Base-by-base conservation (phyloP, 2,329 filamentous ascomycete species). In the Microcera coccophila region DNA sequence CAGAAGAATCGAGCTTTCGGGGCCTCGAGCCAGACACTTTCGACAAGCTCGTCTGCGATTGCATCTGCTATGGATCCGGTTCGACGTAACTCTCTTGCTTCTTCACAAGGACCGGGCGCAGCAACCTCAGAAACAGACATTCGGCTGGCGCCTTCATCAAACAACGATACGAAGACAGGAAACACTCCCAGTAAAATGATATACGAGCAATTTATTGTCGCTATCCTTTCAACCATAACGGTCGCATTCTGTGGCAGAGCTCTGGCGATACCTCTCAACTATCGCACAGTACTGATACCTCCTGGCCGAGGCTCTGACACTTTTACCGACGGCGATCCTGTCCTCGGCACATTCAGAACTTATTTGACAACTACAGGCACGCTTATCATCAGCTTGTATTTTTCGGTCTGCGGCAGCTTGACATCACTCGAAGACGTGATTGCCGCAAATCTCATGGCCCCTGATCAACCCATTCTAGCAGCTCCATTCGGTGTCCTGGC, bases 301-400 rank as follows among this genome's bases (percentile, higher is more conserved):
- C 44, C 65, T 7, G 34, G 31, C 16, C 36, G 45, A 31, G 54
- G 52, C 20, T 44, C 47, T 7, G 51, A 54, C 19, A 51, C 47
- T 21, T 37, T 45, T 10, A 21, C 50, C n/a, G 52, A 51, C 34
- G 45, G 45, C 11, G 44, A 53, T 14, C 58, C 60, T 12, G 47
- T 74, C 3, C 60, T 76, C 17, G 77, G 73, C 3, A 78, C 73
- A 5, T 68, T 81, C 14, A 71, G 72, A 36, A 68, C 74, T 8
- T 77, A 78, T 48, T 57, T 81, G 38, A 81, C 78, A 5, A 80
- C 75, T 2, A 75, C 74, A 0, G 78, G 78, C 3, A 69, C 70
- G 10, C 63, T 82, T 7, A 61, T 81, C 12, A 63, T 79, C 19
- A 71, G 69, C 32, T 55, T 81, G 19, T 67, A 65, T 29, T 66